Evolutionary conservation across 2,329 filamentous ascomycete species (phyloP).

Genomic region (Fragosphaeria purpurea): DNA sequence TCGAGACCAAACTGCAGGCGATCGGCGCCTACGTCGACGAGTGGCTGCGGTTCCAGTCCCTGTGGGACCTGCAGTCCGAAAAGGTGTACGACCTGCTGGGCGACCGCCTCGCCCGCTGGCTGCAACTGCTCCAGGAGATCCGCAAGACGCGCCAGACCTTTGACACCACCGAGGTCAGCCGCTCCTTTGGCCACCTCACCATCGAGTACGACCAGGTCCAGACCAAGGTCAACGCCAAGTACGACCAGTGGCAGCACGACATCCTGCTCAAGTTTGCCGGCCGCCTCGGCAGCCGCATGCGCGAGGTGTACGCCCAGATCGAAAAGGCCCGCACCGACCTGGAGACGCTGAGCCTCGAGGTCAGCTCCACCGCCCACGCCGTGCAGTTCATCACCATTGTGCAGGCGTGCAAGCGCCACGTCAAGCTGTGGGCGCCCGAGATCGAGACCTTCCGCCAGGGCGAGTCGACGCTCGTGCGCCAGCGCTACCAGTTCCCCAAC

Average conservation of each 20-base stretch:
- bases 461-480: constrained; percentile 80
- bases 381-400: constrained; percentile 98
- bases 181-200: constrained; percentile 84
- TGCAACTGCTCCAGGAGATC: constrained; percentile 94
- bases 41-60: constrained; percentile 96
- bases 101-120: constrained; percentile 84
- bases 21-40: constrained; percentile 87
- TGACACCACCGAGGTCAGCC: constrained; percentile 89
- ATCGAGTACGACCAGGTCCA: constrained; percentile 99
- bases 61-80: constrained; percentile 95
- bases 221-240: constrained; percentile 96
- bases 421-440: constrained; percentile 88
- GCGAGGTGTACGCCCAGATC: constrained; percentile 85
- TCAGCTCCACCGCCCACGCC: constrained; percentile 89
- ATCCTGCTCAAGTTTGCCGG: constrained; percentile 87
- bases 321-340: constrained; percentile 83
- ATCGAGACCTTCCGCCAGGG: constrained; percentile 94
- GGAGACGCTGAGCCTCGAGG: constrained; percentile 84
- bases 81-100: constrained; percentile 89
- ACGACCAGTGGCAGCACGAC: constrained; percentile 99
- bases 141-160: constrained; percentile 92
- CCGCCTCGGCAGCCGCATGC: constrained; percentile 80
- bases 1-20: constrained; percentile 72
- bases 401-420: constrained; percentile 89
- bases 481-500: constrained; percentile 84